These are phyloP conservation scores for Coix lacrymajobi DNA, from an alignment of 176 grass and related monocot species.

Conservation along the genomic window DNA sequence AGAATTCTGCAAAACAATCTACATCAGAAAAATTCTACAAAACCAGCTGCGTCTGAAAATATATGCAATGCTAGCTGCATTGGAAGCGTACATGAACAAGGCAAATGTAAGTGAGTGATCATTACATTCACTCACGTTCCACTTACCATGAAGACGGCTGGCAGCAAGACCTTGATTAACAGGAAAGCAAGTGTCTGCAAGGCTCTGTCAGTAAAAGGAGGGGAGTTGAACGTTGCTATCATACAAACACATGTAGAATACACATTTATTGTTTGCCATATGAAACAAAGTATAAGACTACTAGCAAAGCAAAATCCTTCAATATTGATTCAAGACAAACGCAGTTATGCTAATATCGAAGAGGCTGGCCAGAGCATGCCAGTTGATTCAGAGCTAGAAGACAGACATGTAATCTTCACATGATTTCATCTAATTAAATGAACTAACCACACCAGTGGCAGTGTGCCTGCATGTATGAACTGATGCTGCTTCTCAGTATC, in stretches of 20 bases:
- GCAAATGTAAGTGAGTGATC: not conserved
- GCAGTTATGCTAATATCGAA: not conserved
- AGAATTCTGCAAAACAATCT: slow-evolving; percentile 70
- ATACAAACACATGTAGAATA: slow-evolving; percentile 17
- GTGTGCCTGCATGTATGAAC: not conserved
- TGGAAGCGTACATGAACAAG: not conserved
- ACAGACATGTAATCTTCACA: not conserved
- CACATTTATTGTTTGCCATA: slow-evolving; percentile 8
- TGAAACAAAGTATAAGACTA: not conserved
- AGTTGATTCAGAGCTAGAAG: not conserved
- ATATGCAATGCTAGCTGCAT: slow-evolving; percentile 42
- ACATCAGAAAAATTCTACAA: slow-evolving; percentile 33
- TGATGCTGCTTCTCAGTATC: not conserved
- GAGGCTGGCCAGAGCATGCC: not conserved
- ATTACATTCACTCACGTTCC: not conserved
- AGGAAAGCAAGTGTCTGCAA: slow-evolving; percentile 97
- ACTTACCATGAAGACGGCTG: slow-evolving; percentile 84
- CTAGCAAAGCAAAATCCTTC: not conserved
- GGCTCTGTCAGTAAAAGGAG: slow-evolving; percentile 50
- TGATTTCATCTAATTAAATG: not conserved
- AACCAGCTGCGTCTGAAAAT: slow-evolving; percentile 35
- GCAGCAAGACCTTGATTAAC: slow-evolving; percentile 64
- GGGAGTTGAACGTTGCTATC: not conserved
- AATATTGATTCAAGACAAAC: not conserved
- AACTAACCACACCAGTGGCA: not conserved